phyloP scores from a whole-genome alignment of 2,329 filamentous ascomycete species.

The Aspergillus neotritici region DNA sequence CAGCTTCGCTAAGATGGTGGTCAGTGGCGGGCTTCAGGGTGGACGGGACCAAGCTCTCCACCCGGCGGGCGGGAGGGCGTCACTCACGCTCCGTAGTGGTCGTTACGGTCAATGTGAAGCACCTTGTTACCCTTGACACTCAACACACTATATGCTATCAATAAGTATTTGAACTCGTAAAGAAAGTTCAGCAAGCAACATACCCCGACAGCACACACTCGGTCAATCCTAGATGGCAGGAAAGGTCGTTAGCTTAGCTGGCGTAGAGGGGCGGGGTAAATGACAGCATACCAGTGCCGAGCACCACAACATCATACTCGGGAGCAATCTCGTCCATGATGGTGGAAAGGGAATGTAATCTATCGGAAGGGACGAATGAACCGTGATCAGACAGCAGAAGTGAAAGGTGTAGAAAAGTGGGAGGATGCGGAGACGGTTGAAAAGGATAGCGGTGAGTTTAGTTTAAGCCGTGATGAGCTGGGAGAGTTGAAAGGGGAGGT shows the following conservation, averaged over 20 bases:
- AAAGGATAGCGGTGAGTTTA: slow-evolving; percentile 11
- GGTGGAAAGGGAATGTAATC: slow-evolving; percentile 17
- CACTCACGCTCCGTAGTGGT: slow-evolving; percentile 93
- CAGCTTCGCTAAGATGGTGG: slow-evolving; percentile 65
- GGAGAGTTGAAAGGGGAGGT: slow-evolving; percentile 5
- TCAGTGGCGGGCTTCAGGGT: slow-evolving; percentile 24
- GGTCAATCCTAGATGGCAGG: slow-evolving; percentile 65
- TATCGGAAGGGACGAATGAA: slow-evolving; percentile 10
- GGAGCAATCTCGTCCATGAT: slow-evolving; percentile 96
- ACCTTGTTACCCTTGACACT: slow-evolving; percentile 99
- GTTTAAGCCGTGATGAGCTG: slow-evolving; percentile 9
- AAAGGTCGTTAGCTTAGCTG: slow-evolving; percentile 23
- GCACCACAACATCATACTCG: slow-evolving; percentile 97
- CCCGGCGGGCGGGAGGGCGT: slow-evolving; percentile 7
- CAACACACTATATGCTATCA: slow-evolving; percentile 60
- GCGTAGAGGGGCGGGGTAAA: slow-evolving; percentile 35
- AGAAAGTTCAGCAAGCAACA: slow-evolving; percentile 21
- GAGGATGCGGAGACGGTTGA: slow-evolving; percentile 16
- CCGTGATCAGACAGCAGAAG: slow-evolving; percentile 2
- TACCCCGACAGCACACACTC: slow-evolving; percentile 99
- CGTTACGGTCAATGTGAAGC: slow-evolving; percentile 96
- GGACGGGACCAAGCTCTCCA: slow-evolving; percentile 11
- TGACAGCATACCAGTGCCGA: slow-evolving; percentile 76
- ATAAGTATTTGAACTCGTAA: slow-evolving; percentile 19
- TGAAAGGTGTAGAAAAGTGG: slow-evolving; percentile 5